Conservation (phyloP, 441 rosid species). For the Gossypium trilobum region DNA sequence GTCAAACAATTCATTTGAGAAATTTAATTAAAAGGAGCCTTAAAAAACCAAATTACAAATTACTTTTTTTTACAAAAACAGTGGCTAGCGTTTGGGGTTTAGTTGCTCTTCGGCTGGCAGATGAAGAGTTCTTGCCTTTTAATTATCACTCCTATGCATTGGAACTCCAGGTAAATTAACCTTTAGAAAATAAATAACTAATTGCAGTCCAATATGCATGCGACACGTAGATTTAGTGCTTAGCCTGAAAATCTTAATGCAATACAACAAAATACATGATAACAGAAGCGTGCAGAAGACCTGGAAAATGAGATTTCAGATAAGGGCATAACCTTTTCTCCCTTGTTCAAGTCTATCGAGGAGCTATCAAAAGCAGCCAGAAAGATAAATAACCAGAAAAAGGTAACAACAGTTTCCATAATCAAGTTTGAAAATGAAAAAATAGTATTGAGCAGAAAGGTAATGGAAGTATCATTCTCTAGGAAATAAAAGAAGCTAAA, state of each 20-base stretch:
- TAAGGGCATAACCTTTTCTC: conserved; percentile 34
- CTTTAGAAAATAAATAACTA: not conserved
- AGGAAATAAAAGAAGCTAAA: conserved; percentile 40
- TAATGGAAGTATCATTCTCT: conserved; percentile 17
- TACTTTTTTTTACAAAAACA: conserved; percentile 8
- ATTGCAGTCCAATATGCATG: not conserved
- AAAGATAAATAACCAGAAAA: conserved; percentile 36
- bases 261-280: conserved; percentile 14
- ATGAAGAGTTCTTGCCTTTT: conserved; percentile 65
- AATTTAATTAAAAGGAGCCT: not conserved
- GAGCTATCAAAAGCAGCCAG: conserved; percentile 49
- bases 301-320: conserved; percentile 37
- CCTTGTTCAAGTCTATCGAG: conserved; percentile 49
- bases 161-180: conserved; percentile 52
- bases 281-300: conserved; percentile 44
- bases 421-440: conserved; percentile 2
- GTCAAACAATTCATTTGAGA: not conserved
- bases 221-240: not conserved
- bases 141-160: conserved; percentile 54
- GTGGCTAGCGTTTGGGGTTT: conserved; percentile 70
- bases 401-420: conserved; percentile 31
- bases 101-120: conserved; percentile 71
- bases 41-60: not conserved
- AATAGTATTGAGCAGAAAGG: conserved; percentile 4
- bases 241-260: not conserved